phyloP scores from a whole-genome alignment of 352 stramenopile genomes.

The Phytophthora meadii region DNA sequence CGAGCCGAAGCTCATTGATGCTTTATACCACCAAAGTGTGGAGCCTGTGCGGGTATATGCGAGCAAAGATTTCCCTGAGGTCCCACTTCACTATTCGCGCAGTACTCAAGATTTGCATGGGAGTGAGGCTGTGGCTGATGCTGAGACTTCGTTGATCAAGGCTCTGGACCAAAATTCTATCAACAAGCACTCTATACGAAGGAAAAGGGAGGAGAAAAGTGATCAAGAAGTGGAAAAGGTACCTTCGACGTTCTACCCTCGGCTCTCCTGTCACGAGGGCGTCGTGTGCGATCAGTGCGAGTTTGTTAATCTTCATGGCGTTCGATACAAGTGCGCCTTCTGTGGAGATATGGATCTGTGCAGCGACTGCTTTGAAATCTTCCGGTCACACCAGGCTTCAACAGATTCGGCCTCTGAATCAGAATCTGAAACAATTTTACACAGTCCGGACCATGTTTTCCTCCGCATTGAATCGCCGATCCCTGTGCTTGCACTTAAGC shows the following conservation, averaged over 20 bases:
- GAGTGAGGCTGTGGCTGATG: constrained; percentile 12
- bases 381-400: constrained; percentile 37
- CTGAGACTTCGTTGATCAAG: constrained; percentile 33
- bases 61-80: constrained; percentile 44
- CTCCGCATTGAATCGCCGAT: constrained; percentile 67
- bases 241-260: constrained; percentile 54
- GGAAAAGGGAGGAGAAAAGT: constrained; percentile 6
- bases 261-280: constrained; percentile 57
- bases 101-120: constrained; percentile 19
- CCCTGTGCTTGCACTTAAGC: constrained; percentile 64
- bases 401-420: constrained; percentile 24
- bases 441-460: constrained; percentile 69
- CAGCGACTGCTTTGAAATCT: constrained; percentile 61
- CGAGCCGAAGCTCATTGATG: constrained; percentile 42
- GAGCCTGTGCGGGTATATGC: constrained; percentile 60
- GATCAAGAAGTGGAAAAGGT: constrained; percentile 3
- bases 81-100: constrained; percentile 35
- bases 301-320: constrained; percentile 54
- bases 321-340: constrained; percentile 78
- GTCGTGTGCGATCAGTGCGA: constrained; percentile 80
- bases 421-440: constrained; percentile 36
- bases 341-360: constrained; percentile 82
- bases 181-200: constrained; percentile 25
- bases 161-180: constrained; percentile 35
- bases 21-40: constrained; percentile 57